Evolutionary conservation across 2,329 filamentous ascomycete species (phyloP), one percentile per base, ranked within the genome.

Genomic region (Cladosporium sp.): DNA sequence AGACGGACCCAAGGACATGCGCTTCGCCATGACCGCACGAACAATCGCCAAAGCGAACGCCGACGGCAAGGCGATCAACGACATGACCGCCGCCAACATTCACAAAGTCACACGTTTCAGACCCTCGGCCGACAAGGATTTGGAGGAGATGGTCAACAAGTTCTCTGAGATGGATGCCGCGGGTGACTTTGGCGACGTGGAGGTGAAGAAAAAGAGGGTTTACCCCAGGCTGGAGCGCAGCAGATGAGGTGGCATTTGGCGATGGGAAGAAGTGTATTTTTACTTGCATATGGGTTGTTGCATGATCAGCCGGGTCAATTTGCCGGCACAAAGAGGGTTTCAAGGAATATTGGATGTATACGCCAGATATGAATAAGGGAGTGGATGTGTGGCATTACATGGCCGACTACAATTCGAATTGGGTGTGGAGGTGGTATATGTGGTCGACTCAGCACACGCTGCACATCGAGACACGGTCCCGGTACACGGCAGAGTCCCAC

Each of bases 11-110:
- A 91, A 89, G 77, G 95, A 99, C 79, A 91, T 97, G 83, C 91
- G 93, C 36, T 97, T 97, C 80, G 92, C 92, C 73, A 89, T 98
- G 86, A 97, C 93, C 2, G 95, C 95, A 28, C 91, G 90, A 72
- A 89, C 92, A 0, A 84, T 98, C 7, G 92, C 91, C 51, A 84
- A 88, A 30, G 61, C 67, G 18, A 80, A 83, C 2, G 72, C 74
- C 16, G 76, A 80, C 66, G 79, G 87, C 46, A 83, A 86, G 60
- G 76, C 81, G 2, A 80, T 91, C 72, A 90, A 88, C 70, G 85
- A 91, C 34, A 82, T 95, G 71, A 97, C 94, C 36, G 81, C 83
- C 65, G 84, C 86, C 75, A 98, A 98, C 80, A 84, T 94, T 54
- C 82, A 84, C 69, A 98, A 98, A 80, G 92, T 96, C 63, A 95